These are phyloP conservation scores for Tanacetum coccineum DNA, from an alignment of 129 eudicot genomes.

Conservation along the genomic window DNA sequence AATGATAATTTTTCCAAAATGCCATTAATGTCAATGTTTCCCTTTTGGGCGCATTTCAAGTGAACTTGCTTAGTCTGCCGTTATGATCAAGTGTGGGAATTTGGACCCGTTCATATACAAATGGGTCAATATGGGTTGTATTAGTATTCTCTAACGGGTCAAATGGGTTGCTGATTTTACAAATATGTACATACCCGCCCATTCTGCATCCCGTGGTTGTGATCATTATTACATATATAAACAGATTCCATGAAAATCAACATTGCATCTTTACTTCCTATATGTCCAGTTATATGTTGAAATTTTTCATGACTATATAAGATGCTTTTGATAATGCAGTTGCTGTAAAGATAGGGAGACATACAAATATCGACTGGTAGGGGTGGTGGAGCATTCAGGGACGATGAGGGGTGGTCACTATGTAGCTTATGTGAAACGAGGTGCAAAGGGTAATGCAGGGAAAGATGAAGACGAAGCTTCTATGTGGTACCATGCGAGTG, in stretches of 20 bases:
- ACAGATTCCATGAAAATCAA: not conserved
- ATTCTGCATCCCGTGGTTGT: not conserved
- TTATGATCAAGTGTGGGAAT: not conserved
- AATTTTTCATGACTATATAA: not conserved
- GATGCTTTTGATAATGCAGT: slow-evolving; percentile 27
- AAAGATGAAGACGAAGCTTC: slow-evolving; percentile 24
- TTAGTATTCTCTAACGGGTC: not conserved
- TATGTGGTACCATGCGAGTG: slow-evolving; percentile 83
- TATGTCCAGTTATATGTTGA: too few species aligned
- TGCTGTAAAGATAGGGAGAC: slow-evolving; percentile 47
- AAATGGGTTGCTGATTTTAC: not conserved
- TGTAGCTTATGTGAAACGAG: slow-evolving; percentile 76
- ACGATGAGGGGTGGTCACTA: slow-evolving; percentile 90
- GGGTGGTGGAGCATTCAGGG: slow-evolving; percentile 94
- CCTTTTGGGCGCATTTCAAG: too few species aligned
- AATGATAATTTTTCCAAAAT: too few species aligned
- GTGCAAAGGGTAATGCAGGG: slow-evolving; percentile 21
- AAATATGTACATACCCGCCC: too few species aligned
- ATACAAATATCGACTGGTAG: slow-evolving; percentile 55
- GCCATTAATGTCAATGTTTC: too few species aligned
- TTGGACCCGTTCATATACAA: not conserved
- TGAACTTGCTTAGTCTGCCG: too few species aligned
- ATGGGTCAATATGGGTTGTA: not conserved
- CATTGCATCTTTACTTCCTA: not conserved
- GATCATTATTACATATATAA: not conserved